phyloP scores from a whole-genome alignment of 176 grass and related monocot genomes.

The Chloris gayana region DNA sequence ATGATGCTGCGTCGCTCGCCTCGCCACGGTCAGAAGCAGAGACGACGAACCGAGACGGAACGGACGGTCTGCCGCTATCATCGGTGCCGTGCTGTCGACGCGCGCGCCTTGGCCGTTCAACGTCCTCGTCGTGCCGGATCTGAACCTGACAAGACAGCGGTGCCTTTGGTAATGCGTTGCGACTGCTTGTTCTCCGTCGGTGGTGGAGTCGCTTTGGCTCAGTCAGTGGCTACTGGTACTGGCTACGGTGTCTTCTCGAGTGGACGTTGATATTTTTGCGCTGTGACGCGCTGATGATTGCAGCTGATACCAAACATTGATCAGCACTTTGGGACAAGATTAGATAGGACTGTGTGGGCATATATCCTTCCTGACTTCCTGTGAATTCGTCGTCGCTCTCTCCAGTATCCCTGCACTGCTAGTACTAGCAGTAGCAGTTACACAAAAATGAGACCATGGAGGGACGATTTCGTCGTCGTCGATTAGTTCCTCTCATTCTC shows the following conservation, averaged over 20 bases:
- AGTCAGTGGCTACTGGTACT: neutral
- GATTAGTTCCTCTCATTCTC: neutral
- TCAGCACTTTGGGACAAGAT: too few relatives aligned
- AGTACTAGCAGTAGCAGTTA: too few relatives aligned
- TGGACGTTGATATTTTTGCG: neutral
- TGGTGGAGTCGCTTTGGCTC: neutral
- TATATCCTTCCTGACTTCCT: too few relatives aligned
- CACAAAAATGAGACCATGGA: too few relatives aligned
- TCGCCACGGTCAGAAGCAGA: constrained; percentile 25
- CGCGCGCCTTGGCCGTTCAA: constrained; percentile 20
- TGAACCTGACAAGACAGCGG: neutral
- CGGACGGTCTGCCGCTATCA: neutral
- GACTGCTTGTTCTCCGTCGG: constrained; percentile 3
- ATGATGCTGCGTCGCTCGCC: neutral
- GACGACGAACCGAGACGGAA: neutral
- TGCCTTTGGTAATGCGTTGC: neutral
- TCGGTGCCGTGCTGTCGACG: neutral
- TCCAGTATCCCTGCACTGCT: too few relatives aligned
- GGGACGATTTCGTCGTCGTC: too few relatives aligned
- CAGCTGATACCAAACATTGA: neutral
- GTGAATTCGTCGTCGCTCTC: too few relatives aligned
- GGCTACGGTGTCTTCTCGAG: neutral
- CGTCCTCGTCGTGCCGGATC: constrained; percentile 37
- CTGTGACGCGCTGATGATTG: neutral
- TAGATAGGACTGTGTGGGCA: too few relatives aligned